Evolutionary conservation across 768 basidiomycete species (phyloP).

Genomic region (Cubamyces sp.): DNA sequence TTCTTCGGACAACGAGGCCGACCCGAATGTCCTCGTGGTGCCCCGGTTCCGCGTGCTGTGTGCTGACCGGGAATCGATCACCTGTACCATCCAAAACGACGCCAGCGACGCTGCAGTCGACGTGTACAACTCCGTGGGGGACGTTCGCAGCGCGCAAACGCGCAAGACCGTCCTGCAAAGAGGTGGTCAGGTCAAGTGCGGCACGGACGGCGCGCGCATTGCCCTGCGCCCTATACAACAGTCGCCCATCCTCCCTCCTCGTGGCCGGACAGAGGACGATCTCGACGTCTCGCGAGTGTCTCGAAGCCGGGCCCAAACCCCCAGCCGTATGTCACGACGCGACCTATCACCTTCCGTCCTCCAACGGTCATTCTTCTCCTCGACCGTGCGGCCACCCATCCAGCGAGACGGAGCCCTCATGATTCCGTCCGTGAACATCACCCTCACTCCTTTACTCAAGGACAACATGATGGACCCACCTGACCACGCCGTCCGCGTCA

Average conservation of each 20-base stretch:
- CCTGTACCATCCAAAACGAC: slow-evolving; percentile 64
- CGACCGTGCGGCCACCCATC: slow-evolving; percentile 26
- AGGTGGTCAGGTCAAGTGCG: slow-evolving; percentile 61
- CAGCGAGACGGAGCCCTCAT: slow-evolving; percentile 60
- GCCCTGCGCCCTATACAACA: slow-evolving; percentile 47
- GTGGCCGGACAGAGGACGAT: slow-evolving; percentile 23
- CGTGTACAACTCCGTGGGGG: slow-evolving; percentile 62
- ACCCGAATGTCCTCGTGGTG: slow-evolving; percentile 57
- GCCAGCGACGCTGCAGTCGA: slow-evolving; percentile 56
- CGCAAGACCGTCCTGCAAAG: slow-evolving; percentile 66
- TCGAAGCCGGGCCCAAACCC: slow-evolving; percentile 31
- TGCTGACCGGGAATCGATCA: slow-evolving; percentile 63
- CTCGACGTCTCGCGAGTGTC: slow-evolving; percentile 24
- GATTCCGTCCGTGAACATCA: slow-evolving; percentile 60
- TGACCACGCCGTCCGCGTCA: slow-evolving; percentile 63
- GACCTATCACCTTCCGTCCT: slow-evolving; percentile 30
- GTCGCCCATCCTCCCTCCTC: slow-evolving; percentile 18
- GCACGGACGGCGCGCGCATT: slow-evolving; percentile 63
- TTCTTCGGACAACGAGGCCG: slow-evolving; percentile 34
- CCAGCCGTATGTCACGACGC: slow-evolving; percentile 26
- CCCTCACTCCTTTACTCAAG: slow-evolving; percentile 54
- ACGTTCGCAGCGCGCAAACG: slow-evolving; percentile 61
- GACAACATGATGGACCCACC: slow-evolving; percentile 36
- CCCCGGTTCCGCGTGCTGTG: slow-evolving; percentile 73
- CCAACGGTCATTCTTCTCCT: slow-evolving; percentile 28